Conservation (phyloP, 257 asterid species). For the Jacaranda mimosifolia region DNA sequence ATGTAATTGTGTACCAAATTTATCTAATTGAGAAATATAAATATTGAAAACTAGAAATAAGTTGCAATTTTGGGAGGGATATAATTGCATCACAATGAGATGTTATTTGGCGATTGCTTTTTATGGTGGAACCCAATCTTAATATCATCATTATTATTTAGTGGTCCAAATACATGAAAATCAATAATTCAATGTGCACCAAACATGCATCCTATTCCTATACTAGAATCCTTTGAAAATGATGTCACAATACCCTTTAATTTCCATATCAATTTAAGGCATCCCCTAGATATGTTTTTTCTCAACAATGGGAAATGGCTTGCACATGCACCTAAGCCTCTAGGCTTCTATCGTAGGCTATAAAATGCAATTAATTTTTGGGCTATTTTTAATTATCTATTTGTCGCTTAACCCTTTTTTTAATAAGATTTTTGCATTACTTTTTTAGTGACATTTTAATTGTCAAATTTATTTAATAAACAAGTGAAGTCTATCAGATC, state of each 20-base stretch:
- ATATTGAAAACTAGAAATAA: background rate
- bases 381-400: background rate
- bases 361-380: background rate
- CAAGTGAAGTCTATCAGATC: too few relatives aligned
- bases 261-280: constrained; percentile 10
- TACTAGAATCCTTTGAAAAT: constrained; percentile 12
- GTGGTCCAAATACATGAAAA: constrained; percentile 9
- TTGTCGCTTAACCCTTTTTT: background rate
- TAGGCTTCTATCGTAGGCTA: background rate
- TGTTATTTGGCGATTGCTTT: constrained; percentile 14
- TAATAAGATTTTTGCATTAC: background rate
- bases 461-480: too few relatives aligned
- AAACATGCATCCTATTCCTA: constrained; percentile 19
- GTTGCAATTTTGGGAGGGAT: background rate
- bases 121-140: constrained; percentile 10
- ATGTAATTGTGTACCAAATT: background rate
- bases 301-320: background rate
- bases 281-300: background rate
- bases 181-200: constrained; percentile 14
- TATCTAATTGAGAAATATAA: too few relatives aligned
- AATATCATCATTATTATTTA: background rate
- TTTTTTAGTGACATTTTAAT: background rate
- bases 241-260: constrained; percentile 13
- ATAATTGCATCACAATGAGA: background rate
- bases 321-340: constrained; percentile 1